Percentiles rank a stretch among this genome's conserved stretches.
Conservation (phyloP, 2,329 filamentous ascomycete genomes). For the Fusarium multiceps region DNA sequence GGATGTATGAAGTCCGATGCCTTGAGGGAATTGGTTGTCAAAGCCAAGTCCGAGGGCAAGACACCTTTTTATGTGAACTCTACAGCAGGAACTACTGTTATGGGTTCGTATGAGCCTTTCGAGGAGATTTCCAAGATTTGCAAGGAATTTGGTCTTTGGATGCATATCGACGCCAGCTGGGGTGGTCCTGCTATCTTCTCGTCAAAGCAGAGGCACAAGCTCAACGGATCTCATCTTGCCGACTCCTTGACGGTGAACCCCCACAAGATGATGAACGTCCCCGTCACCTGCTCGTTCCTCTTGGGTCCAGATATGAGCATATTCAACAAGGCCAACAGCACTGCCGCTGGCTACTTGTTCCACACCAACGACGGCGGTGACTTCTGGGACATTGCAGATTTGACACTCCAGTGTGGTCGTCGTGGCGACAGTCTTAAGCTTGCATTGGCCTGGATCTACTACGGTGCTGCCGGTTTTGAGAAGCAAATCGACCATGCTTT, state of each 20-base stretch:
- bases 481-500: slow-evolving; percentile 78
- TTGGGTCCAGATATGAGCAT: slow-evolving; percentile 78
- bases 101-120: slow-evolving; percentile 89
- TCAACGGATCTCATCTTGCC: slow-evolving; percentile 78
- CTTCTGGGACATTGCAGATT: slow-evolving; percentile 88
- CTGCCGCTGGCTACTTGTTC: slow-evolving; percentile 88
- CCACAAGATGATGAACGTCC: slow-evolving; percentile 96
- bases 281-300: slow-evolving; percentile 90
- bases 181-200: slow-evolving; percentile 87
- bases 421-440: slow-evolving; percentile 88
- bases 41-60: slow-evolving; percentile 73
- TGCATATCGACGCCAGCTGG: slow-evolving; percentile 95
- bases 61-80: slow-evolving; percentile 96
- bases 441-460: slow-evolving; percentile 89
- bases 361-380: slow-evolving; percentile 69
- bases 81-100: slow-evolving; percentile 92
- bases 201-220: slow-evolving; percentile 68
- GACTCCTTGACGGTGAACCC: slow-evolving; percentile 90
- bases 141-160: slow-evolving; percentile 79
- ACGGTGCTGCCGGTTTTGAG: slow-evolving; percentile 80
- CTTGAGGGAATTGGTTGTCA: slow-evolving; percentile 71
- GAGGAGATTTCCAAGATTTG: slow-evolving; percentile 76
- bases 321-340: slow-evolving; percentile 86
- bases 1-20: slow-evolving; percentile 78
- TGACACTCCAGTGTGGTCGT: slow-evolving; percentile 93